These are phyloP conservation scores for Rhizopus sp. DNA, from an alignment of 371 early-diverging fungal species.

Conservation along the genomic window DNA sequence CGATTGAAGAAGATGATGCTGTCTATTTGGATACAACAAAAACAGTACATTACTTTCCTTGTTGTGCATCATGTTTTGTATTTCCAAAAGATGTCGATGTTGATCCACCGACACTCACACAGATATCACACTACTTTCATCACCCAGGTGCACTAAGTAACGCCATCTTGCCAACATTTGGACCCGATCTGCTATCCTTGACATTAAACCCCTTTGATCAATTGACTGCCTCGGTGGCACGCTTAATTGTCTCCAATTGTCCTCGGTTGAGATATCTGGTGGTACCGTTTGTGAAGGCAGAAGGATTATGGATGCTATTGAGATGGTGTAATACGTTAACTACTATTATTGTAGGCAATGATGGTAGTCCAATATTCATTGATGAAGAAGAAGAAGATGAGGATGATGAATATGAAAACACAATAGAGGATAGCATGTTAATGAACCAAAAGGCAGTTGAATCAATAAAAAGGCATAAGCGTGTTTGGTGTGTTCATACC, in stretches of 20 bases:
- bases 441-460: conserved; percentile 35
- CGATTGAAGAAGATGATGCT: conserved; percentile 8
- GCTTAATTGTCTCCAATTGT: conserved; percentile 39
- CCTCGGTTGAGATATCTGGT: conserved; percentile 42
- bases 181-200: conserved; percentile 38
- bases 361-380: conserved; percentile 14
- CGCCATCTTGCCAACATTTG: conserved; percentile 49
- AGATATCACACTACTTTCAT: conserved; percentile 47
- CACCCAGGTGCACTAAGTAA: conserved; percentile 48
- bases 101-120: conserved; percentile 30
- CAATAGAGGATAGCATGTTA: conserved; percentile 4
- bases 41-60: conserved; percentile 22
- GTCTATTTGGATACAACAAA: conserved; percentile 3
- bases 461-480: conserved; percentile 37
- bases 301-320: conserved; percentile 49
- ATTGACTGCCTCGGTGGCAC: conserved; percentile 35
- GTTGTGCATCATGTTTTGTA: conserved; percentile 42
- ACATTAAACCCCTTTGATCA: conserved; percentile 44
- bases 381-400: conserved; percentile 27
- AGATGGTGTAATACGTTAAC: conserved; percentile 44
- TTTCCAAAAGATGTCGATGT: conserved; percentile 31
- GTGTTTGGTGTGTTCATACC: conserved; percentile 50
- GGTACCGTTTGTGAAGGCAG: conserved; percentile 43
- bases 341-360: conserved; percentile 38
- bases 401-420: conserved; percentile 2